phyloP scores from a whole-genome alignment of 2,329 filamentous ascomycete species.

The Penicillium thymicola region DNA sequence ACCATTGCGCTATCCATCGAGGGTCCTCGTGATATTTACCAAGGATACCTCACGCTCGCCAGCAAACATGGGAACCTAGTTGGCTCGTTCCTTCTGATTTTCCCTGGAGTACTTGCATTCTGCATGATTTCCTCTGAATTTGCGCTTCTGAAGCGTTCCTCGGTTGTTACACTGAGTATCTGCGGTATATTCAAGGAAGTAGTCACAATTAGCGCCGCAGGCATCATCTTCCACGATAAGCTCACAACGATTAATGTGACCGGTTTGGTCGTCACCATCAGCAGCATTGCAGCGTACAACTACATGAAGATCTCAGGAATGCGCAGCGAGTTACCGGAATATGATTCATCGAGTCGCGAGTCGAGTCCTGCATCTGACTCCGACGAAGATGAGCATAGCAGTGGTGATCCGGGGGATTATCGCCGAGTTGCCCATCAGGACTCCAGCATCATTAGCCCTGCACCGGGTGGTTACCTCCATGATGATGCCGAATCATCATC shows the following conservation, averaged over 20 bases:
- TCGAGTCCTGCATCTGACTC: constrained; percentile 28
- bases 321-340: constrained; percentile 66
- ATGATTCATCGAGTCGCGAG: constrained; percentile 29
- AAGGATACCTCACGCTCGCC: constrained; percentile 63
- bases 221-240: constrained; percentile 81
- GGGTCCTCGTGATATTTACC: constrained; percentile 65
- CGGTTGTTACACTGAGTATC: constrained; percentile 91
- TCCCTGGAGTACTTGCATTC: constrained; percentile 88
- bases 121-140: constrained; percentile 97
- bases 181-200: constrained; percentile 99
- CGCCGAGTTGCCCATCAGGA: constrained; percentile 26
- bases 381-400: constrained; percentile 25
- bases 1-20: constrained; percentile 82
- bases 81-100: constrained; percentile 72
- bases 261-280: constrained; percentile 82
- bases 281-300: constrained; percentile 85
- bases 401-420: constrained; percentile 26
- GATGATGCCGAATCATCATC: constrained; percentile 28
- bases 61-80: constrained; percentile 65
- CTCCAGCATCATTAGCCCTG: constrained; percentile 17
- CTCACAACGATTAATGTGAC: constrained; percentile 84
- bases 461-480: constrained; percentile 14
- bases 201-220: constrained; percentile 86
- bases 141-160: constrained; percentile 88
- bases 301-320: constrained; percentile 91